Evolutionary conservation across 345 rosid genomes (phyloP), one percentile per base, ranked within the genome.

Genomic region (Nephelium lappaceum): DNA sequence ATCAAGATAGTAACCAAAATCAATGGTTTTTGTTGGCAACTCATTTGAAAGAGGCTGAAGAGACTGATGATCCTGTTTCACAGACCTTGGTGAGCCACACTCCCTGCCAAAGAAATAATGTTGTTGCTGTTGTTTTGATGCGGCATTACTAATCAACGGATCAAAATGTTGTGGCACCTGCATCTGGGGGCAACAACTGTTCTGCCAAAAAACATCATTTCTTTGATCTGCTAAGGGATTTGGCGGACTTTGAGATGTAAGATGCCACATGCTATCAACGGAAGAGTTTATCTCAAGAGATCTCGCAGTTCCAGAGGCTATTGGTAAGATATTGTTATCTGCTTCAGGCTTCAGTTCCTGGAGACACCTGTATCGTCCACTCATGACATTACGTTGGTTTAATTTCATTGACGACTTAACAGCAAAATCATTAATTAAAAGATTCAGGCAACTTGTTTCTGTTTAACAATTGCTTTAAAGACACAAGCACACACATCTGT

Each of bases 21-120:
- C 73, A 68, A 67, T 78, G 72, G 76, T 69, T 69, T 82, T 82
- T 7, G 81, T 82, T 7, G 81, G 84, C 81, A 79, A 78, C 41
- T 74, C 76, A 9, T 74, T 60, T n/a, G 72, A 66, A 41, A 82
- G 76, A 68, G 72, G 71, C 75, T 73, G 81, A 77, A 77, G 79
- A 64, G 84, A 31, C 43, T 69, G 81, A 69, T 55, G 42, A 21
- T 82, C 84, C 67, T 63, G 81, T 57, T 74, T 69, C 63, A 2
- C 24, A 74, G 62, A 62, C 66, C 75, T 67, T 18, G 63, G 45
- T 64, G 79, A 78, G 42, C 62, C 47, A 64, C 69, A 69, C 49
- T 69, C 84, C 76, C 67, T 74, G 65, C 84, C 84, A 51, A 73
- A 81, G 74, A 73, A 67, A 63, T 74, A 74, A 21, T 70, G 76